Conservation (phyloP, 2,329 filamentous ascomycete genomes). For the Elsinoe batatas region DNA sequence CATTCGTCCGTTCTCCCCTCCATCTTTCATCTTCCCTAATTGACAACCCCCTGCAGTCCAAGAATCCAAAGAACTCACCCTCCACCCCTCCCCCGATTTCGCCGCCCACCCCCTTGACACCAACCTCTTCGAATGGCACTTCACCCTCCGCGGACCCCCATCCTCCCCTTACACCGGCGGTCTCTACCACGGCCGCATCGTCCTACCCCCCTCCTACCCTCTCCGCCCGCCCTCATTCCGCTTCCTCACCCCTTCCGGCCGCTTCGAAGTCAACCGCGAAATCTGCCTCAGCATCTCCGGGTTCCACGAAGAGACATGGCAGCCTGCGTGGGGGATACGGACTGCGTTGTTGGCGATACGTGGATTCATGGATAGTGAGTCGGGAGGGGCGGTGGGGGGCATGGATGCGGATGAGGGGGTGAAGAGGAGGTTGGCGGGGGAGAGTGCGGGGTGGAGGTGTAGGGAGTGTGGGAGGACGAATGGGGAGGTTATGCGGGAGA, state of each 20-base stretch:
- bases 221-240: constrained; percentile 90
- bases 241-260: constrained; percentile 81
- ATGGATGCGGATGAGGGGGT: constrained; percentile 64
- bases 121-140: constrained; percentile 98
- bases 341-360: constrained; percentile 73
- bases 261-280: constrained; percentile 93
- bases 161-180: constrained; percentile 68
- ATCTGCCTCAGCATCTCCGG: constrained; percentile 91
- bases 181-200: constrained; percentile 91
- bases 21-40: constrained; percentile 5
- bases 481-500: constrained; percentile 61
- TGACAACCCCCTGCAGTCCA: constrained; percentile 48
- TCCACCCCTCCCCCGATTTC: constrained; percentile 73
- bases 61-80: constrained; percentile 80
- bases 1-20: constrained; percentile 50
- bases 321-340: constrained; percentile 92
- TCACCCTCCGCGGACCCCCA: constrained; percentile 86
- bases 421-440: constrained; percentile 57
- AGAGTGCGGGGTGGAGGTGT: constrained; percentile 60
- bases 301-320: constrained; percentile 97
- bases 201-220: constrained; percentile 81
- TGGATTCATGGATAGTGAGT: constrained; percentile 87
- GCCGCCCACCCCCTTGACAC: constrained; percentile 74
- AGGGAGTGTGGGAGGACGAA: constrained; percentile 60
- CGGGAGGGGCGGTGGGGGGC: constrained; percentile 80